Base-by-base conservation (phyloP, 306 rosid species). In the Fagus sylvatica region DNA sequence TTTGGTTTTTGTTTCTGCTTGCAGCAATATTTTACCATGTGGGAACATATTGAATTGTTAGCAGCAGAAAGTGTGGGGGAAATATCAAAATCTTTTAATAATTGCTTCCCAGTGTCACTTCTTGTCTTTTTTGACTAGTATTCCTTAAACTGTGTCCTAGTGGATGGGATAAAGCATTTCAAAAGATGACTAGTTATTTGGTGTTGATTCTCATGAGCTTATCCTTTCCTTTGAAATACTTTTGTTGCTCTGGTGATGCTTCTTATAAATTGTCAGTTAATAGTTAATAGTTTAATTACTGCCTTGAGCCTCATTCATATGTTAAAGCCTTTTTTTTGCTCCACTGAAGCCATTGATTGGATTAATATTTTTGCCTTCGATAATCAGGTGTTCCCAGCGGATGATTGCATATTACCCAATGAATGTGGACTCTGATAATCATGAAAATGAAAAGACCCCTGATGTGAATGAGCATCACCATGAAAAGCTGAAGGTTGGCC, bases 331-430 rank as follows among this genome's bases (percentile, higher is more conserved):
- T 71, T 16, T 71, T 16, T 71, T 49, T 71, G 46, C 46, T 33
- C 37, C 48, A 15, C 12, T 51, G 69, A 57, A 71, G 49, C 59
- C 59, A 74, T 46, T 39, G 39, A 43, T 9, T 77, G 70, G 43
- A 57, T 79, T 8, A 73, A 65, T 40, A 53, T 61, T 6, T 67
- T 74, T 76, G 49, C 46, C 55, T 46, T 40, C 33, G 77, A 51
- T 83, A 49, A 64, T 69, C 74, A 84, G 84, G 80, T 81, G 75
- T 69, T 75, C 76, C 41, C 76, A 43, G 71, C 71, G 73, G 74
- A 72, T 28, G 17, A 74, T 62, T 68, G 59, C 73, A 17, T 67
- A 19, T 34, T 46, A 41, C 40, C 74, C 55, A 42, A 49, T 74
- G 73, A 74, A 34, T 69, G 28, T 56, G 65, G 83, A 76, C 74